These are phyloP conservation scores for Petunia secreta DNA, from an alignment of 257 asterid species.

Conservation along the genomic window DNA sequence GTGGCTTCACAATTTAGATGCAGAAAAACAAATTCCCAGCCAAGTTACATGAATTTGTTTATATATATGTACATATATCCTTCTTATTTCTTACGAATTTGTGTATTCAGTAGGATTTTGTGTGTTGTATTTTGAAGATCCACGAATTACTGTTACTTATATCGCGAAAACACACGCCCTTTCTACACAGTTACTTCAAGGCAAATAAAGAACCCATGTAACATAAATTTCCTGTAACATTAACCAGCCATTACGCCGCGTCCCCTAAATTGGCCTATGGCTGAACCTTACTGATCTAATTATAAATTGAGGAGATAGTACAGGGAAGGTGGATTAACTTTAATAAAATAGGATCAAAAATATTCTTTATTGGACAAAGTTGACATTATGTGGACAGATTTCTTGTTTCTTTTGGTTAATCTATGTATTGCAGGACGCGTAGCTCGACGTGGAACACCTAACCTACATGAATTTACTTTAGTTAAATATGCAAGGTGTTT, in stretches of 20 bases:
- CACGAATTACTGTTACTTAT: background rate
- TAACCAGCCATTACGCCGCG: conserved; percentile 32
- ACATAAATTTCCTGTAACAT: background rate
- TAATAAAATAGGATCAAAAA: conserved; percentile 18
- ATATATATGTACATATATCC: background rate
- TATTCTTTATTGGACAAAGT: conserved; percentile 30
- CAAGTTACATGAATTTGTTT: background rate
- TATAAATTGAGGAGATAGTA: conserved; percentile 23
- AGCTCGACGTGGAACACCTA: conserved; percentile 29
- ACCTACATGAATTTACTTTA: conserved; percentile 29
- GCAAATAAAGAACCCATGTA: background rate
- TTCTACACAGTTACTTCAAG: background rate
- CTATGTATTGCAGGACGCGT: too few relatives aligned
- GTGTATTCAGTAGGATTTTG: background rate
- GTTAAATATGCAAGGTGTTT: conserved; percentile 26
- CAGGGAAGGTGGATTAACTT: conserved; percentile 30
- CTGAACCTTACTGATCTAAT: conserved; percentile 37
- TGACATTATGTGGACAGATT: conserved; percentile 19
- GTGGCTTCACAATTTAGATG: background rate
- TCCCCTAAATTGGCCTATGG: conserved; percentile 35
- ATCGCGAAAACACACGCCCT: background rate
- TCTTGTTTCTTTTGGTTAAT: background rate
- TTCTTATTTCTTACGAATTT: too few relatives aligned
- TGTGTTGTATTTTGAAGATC: background rate
- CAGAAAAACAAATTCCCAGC: background rate